Conservation (phyloP, 352 stramenopile species). For the Pythium angustatum region DNA sequence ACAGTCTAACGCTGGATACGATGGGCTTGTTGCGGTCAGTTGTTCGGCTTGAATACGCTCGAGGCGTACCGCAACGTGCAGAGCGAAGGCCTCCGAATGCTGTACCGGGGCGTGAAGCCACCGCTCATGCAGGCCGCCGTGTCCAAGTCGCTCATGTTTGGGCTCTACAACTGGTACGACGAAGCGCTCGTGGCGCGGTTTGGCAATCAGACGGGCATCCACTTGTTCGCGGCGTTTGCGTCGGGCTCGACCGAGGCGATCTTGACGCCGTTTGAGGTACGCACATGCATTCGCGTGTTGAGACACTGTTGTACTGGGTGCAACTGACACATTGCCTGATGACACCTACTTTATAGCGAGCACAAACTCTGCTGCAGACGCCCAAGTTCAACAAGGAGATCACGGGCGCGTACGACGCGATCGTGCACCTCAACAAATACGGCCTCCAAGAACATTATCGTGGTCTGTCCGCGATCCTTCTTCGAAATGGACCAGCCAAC, state of each 20-base stretch:
- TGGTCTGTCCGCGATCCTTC: slow-evolving; percentile 73
- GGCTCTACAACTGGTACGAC: slow-evolving; percentile 88
- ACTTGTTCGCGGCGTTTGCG: slow-evolving; percentile 59
- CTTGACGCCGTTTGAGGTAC: slow-evolving; percentile 84
- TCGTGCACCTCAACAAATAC: slow-evolving; percentile 79
- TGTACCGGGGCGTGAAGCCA: slow-evolving; percentile 85
- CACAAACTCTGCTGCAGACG: slow-evolving; percentile 86
- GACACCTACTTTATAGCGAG: slow-evolving; percentile 37
- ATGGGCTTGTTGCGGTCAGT: slow-evolving; percentile 42
- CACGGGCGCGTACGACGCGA: slow-evolving; percentile 68
- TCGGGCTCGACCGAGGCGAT: slow-evolving; percentile 84
- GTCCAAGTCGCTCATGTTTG: slow-evolving; percentile 91
- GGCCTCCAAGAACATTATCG: slow-evolving; percentile 83
- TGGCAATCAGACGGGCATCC: slow-evolving; percentile 43
- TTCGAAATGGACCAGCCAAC: slow-evolving; percentile 85
- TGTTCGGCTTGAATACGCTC: slow-evolving; percentile 73
- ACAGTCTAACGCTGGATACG: slow-evolving; percentile 4
- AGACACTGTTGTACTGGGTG: background rate
- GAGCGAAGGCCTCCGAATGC: slow-evolving; percentile 56
- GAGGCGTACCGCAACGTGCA: slow-evolving; percentile 74
- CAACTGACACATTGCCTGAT: background rate
- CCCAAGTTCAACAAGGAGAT: slow-evolving; percentile 87
- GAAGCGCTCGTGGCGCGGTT: slow-evolving; percentile 50
- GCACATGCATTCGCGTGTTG: background rate
- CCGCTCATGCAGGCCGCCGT: slow-evolving; percentile 83